Evolutionary conservation across 768 basidiomycete genomes (phyloP).

Genomic region (Mycena vulgaris): DNA sequence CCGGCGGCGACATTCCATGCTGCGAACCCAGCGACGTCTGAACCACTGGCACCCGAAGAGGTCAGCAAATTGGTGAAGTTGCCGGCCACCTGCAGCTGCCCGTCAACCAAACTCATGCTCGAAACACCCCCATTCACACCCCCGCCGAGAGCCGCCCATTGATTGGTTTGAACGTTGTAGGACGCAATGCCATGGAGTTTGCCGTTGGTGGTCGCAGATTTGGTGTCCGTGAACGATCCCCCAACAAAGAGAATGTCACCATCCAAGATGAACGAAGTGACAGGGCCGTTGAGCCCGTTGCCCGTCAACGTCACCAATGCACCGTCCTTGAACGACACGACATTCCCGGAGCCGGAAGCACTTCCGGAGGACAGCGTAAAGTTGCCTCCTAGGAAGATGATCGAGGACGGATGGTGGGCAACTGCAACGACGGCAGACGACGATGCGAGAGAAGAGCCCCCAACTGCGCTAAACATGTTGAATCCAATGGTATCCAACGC

Average conservation of each 20-base stretch:
- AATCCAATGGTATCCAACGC: constrained; percentile 74
- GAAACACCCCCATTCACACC: constrained; percentile 87
- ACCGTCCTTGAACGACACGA: constrained; percentile 79
- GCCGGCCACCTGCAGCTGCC: constrained; percentile 77
- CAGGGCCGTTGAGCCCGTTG: constrained; percentile 86
- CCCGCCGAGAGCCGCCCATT: constrained; percentile 79
- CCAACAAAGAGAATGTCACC: constrained; percentile 85
- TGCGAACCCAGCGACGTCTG: constrained; percentile 75
- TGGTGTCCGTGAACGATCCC: constrained; percentile 88
- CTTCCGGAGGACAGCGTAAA: constrained; percentile 75
- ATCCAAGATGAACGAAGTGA: constrained; percentile 75
- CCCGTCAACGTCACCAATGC: constrained; percentile 66
- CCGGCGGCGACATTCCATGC: constrained; percentile 74
- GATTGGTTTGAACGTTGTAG: constrained; percentile 76
- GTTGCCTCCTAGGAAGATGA: constrained; percentile 81
- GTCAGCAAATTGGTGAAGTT: constrained; percentile 74
- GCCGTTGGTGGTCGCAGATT: constrained; percentile 67
- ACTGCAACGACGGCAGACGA: constrained; percentile 66
- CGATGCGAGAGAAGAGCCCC: constrained; percentile 56
- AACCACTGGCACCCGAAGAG: constrained; percentile 51
- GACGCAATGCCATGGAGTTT: constrained; percentile 73
- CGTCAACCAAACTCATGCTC: constrained; percentile 65
- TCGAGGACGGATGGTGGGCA: constrained; percentile 76
- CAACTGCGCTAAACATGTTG: constrained; percentile 73
- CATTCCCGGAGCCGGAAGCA: constrained; percentile 74